Percentiles rank a stretch among this genome's conserved stretches.
Evolutionary conservation across 2,329 filamentous ascomycete species (phyloP).

Genomic region (Clonostachys solani): DNA sequence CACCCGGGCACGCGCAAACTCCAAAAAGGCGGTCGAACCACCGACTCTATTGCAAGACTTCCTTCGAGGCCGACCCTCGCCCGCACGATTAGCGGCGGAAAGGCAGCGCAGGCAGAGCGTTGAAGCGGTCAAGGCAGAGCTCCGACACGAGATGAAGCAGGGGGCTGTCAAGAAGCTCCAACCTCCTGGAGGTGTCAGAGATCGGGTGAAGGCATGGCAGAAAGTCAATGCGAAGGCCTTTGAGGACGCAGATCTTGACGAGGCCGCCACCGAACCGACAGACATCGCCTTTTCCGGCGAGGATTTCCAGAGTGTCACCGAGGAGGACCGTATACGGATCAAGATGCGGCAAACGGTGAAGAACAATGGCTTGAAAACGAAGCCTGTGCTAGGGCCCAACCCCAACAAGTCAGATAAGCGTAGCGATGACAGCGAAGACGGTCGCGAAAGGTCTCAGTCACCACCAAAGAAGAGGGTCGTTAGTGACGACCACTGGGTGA

Average conservation of each 20-base stretch:
- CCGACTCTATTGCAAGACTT: slow-evolving; percentile 52
- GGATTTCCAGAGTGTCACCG: slow-evolving; percentile 49
- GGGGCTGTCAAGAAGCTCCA: slow-evolving; percentile 54
- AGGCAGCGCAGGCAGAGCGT: slow-evolving; percentile 51
- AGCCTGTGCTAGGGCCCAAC: slow-evolving; percentile 5
- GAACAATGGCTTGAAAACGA: slow-evolving; percentile 15
- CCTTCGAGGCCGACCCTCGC: slow-evolving; percentile 50
- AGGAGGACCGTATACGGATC: slow-evolving; percentile 55
- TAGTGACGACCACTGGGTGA: slow-evolving; percentile 88
- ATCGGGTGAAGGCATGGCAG: slow-evolving; percentile 83
- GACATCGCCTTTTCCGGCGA: slow-evolving; percentile 59
- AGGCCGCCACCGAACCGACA: slow-evolving; percentile 51
- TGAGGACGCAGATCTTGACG: slow-evolving; percentile 34
- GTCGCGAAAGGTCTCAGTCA: slow-evolving; percentile 27
- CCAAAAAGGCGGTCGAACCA: slow-evolving; percentile 26
- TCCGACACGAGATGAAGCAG: slow-evolving; percentile 51
- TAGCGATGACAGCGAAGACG: slow-evolving; percentile 26
- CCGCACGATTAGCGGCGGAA: slow-evolving; percentile 48
- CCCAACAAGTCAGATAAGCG: slow-evolving; percentile 7
- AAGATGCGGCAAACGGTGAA: slow-evolving; percentile 45
- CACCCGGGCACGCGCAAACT: slow-evolving; percentile 23
- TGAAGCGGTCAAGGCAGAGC: slow-evolving; percentile 52
- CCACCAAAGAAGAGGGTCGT: slow-evolving; percentile 88
- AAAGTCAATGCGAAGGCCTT: slow-evolving; percentile 64
- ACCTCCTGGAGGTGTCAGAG: slow-evolving; percentile 65